Percentiles rank a stretch among this genome's conserved stretches.
These are phyloP conservation scores for Ascoidea asiatica DNA, from an alignment of 805 yeast genomes.

Conservation along the genomic window DNA sequence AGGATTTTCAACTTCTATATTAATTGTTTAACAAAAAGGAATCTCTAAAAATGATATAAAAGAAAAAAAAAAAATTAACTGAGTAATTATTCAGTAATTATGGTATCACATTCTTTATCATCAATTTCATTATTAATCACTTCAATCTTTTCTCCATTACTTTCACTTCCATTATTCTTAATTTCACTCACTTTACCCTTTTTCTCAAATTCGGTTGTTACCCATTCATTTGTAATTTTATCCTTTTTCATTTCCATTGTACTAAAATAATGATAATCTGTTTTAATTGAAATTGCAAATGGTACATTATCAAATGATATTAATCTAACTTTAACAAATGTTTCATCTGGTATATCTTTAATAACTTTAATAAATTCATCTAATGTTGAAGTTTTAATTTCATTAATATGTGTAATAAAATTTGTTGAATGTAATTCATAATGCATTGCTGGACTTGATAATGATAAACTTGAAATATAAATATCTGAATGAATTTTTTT, in stretches of 20 bases:
- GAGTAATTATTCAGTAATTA: too few relatives aligned
- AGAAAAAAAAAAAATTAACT: too few relatives aligned
- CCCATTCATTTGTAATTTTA: slow-evolving; percentile 20
- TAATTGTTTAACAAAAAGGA: too few relatives aligned
- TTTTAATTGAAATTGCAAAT: slow-evolving; percentile 71
- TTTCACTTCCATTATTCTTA: background rate
- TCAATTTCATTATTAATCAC: background rate
- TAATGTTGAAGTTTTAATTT: slow-evolving; percentile 53
- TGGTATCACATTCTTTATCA: too few relatives aligned
- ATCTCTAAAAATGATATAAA: too few relatives aligned
- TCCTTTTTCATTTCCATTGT: slow-evolving; percentile 28
- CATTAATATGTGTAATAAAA: slow-evolving; percentile 85
- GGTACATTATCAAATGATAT: slow-evolving; percentile 83
- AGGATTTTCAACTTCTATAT: too few relatives aligned
- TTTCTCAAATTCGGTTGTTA: background rate
- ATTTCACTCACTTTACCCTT: background rate
- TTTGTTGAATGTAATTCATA: slow-evolving; percentile 69
- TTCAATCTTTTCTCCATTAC: background rate
- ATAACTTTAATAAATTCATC: slow-evolving; percentile 55
- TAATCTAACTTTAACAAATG: slow-evolving; percentile 68
- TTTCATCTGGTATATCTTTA: slow-evolving; percentile 59
- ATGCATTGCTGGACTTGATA: slow-evolving; percentile 80
- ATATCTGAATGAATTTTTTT: slow-evolving; percentile 67
- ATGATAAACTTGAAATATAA: slow-evolving; percentile 61
- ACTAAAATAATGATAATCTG: slow-evolving; percentile 81